Base-by-base conservation (phyloP, 2,329 filamentous ascomycete species). In the Pseudocercospora macadamiae region DNA sequence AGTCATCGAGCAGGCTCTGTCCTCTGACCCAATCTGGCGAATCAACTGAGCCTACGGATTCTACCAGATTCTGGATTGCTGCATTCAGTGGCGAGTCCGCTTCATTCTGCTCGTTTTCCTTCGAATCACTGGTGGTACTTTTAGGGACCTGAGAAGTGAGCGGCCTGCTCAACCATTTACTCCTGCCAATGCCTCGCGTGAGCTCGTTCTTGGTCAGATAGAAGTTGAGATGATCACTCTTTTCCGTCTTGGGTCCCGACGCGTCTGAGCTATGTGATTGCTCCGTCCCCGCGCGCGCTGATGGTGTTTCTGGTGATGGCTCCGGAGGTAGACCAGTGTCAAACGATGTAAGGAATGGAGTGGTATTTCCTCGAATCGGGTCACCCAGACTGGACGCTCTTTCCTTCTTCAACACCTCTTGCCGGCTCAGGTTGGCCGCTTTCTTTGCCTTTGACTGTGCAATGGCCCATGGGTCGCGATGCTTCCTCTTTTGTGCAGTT, bases 371-470 rank as follows among this genome's bases (percentile, higher is more conserved):
- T 68, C 88, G 84, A 64, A 99, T 81, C 1, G 92, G 90, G 74
- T 96, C 85, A 51, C 93, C 93, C 65, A 88, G 81, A 45, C 82
- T 81, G 47, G 81, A 81, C 59, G 85, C 80, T 59, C 90, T 86
- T 71, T 87, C 80, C 64, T 85, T 78, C 60, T 85, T 75, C 55
- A 97, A 83, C 63, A 86, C 86, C 62, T 85, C 81, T 69, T 89
- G 91, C 52, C 91, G 86, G 70, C 89, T 84, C 45, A 93, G 74
- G 72, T 96, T 96, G 65, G 89, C 90, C 9, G 89, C 86, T 76
- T 93, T 96, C 62, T 91, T 88, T 73, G 92, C 90, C 69, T 89
- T 85, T 28, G 90, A 87, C 75, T 96, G 91, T 2, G 89, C 89
- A 76, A 89, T 85, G 60, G 88, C 82, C 73, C 96, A 97, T 0